These are phyloP conservation scores for Hypoxylon sp. DNA, from an alignment of 2,329 filamentous ascomycete genomes.

Conservation along the genomic window DNA sequence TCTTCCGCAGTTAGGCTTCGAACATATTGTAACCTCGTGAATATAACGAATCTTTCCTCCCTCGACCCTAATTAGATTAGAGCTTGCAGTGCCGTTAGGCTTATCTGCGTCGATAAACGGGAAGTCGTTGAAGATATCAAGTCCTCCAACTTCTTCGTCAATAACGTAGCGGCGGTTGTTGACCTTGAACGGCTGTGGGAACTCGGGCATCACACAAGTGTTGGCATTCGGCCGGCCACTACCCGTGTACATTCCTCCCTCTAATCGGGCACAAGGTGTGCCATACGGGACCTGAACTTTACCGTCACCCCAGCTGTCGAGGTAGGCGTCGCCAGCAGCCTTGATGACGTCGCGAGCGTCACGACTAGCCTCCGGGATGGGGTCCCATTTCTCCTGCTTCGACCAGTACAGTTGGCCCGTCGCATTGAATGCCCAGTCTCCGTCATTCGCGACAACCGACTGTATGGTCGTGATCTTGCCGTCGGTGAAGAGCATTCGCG, in stretches of 20 bases:
- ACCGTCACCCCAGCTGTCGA: conserved; percentile 51
- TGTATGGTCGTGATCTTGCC: conserved; percentile 51
- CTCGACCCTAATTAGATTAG: conserved; percentile 53
- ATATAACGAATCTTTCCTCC: conserved; percentile 52
- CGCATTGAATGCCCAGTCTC: conserved; percentile 55
- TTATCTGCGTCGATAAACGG: conserved; percentile 49
- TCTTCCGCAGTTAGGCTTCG: conserved; percentile 47
- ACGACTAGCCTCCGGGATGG: conserved; percentile 49
- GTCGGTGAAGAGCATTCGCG: conserved; percentile 51
- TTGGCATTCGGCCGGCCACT: conserved; percentile 43
- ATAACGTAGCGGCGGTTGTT: conserved; percentile 52
- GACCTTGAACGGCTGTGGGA: conserved; percentile 50
- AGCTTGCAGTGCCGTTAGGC: conserved; percentile 50
- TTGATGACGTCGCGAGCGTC: conserved; percentile 51
- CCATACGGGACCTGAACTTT: conserved; percentile 49
- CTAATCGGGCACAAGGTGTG: conserved; percentile 53
- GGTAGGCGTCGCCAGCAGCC: conserved; percentile 53
- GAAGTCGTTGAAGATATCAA: conserved; percentile 54
- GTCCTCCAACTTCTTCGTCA: conserved; percentile 52
- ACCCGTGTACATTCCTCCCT: conserved; percentile 52
- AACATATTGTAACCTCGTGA: conserved; percentile 51
- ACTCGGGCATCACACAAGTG: conserved; percentile 51
- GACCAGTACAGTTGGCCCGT: conserved; percentile 51
- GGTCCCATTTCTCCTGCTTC: conserved; percentile 52
- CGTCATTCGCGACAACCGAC: conserved; percentile 51